Conservation (phyloP, 768 basidiomycete species). For the Boletus speciosus region DNA sequence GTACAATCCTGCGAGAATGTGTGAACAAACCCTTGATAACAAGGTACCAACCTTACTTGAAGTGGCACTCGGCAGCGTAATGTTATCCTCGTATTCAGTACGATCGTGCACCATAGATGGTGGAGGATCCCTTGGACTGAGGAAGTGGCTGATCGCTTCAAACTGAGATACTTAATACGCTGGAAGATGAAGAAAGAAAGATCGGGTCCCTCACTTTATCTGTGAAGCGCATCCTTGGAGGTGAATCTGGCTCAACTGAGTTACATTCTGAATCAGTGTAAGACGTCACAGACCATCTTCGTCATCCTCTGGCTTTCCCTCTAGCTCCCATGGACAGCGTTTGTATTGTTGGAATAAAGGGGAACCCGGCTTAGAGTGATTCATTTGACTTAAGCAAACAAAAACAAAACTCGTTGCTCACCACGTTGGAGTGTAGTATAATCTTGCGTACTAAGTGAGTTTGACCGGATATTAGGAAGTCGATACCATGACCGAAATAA, state of each 20-base stretch:
- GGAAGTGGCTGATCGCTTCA: conserved; percentile 74
- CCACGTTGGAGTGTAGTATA: conserved; percentile 83
- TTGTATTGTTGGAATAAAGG: conserved; percentile 89
- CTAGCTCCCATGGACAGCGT: conserved; percentile 88
- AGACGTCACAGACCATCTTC: conserved; percentile 60
- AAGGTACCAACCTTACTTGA: conserved; percentile 50
- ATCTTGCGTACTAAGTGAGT: conserved; percentile 81
- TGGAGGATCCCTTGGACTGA: conserved; percentile 68
- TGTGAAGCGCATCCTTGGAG: conserved; percentile 68
- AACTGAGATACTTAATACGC: conserved; percentile 43
- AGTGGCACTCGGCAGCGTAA: conserved; percentile 63
- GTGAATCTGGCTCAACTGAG: conserved; percentile 50
- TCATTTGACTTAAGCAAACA: background rate
- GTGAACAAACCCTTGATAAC: background rate
- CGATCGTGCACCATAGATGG: conserved; percentile 81
- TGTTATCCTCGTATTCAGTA: conserved; percentile 68
- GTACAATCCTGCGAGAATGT: conserved; percentile 37
- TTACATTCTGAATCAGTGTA: background rate
- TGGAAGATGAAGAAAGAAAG: background rate
- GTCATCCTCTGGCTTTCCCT: conserved; percentile 75
- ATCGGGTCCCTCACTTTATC: conserved; percentile 49
- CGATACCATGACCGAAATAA: conserved; percentile 88
- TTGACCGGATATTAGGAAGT: conserved; percentile 74
- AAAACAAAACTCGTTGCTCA: conserved; percentile 35
- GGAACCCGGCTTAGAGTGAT: conserved; percentile 65